These are phyloP conservation scores for Senna siamea DNA, from an alignment of 306 rosid genomes.

Conservation along the genomic window DNA sequence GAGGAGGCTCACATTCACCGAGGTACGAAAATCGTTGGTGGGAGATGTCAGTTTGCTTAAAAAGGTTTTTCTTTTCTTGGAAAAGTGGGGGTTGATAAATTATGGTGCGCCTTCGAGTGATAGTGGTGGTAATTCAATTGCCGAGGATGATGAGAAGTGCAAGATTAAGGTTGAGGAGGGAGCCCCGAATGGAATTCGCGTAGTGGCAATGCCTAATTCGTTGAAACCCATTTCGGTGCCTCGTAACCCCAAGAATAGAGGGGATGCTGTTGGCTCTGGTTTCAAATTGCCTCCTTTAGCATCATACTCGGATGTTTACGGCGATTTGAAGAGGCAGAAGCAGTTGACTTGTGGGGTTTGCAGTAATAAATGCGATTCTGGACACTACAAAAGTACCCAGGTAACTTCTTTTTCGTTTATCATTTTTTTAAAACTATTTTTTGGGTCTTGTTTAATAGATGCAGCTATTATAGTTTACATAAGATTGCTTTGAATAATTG, in stretches of 20 bases:
- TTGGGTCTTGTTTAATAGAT: background rate
- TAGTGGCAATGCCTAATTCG: constrained; percentile 76
- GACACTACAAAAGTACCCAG: constrained; percentile 59
- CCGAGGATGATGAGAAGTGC: constrained; percentile 43
- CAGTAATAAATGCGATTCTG: constrained; percentile 58
- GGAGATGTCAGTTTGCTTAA: constrained; percentile 78
- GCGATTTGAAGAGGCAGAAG: constrained; percentile 53
- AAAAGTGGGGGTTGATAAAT: constrained; percentile 83
- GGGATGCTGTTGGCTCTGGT: constrained; percentile 36
- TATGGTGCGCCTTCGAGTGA: constrained; percentile 49
- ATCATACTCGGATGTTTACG: constrained; percentile 68
- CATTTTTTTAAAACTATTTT: background rate
- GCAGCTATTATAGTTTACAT: background rate
- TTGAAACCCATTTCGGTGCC: constrained; percentile 61
- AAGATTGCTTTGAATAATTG: background rate
- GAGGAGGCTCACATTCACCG: constrained; percentile 83
- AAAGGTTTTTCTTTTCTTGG: constrained; percentile 76
- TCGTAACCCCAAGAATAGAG: constrained; percentile 33
- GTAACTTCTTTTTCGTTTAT: constrained; percentile 40
- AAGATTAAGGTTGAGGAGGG: constrained; percentile 72
- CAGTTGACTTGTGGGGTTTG: constrained; percentile 67
- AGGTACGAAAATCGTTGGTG: constrained; percentile 78
- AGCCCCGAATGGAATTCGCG: constrained; percentile 82
- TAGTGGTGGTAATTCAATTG: constrained; percentile 31
- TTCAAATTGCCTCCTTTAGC: constrained; percentile 66